phyloP scores from a whole-genome alignment of 768 basidiomycete genomes.

The Lactarius hatsudake region DNA sequence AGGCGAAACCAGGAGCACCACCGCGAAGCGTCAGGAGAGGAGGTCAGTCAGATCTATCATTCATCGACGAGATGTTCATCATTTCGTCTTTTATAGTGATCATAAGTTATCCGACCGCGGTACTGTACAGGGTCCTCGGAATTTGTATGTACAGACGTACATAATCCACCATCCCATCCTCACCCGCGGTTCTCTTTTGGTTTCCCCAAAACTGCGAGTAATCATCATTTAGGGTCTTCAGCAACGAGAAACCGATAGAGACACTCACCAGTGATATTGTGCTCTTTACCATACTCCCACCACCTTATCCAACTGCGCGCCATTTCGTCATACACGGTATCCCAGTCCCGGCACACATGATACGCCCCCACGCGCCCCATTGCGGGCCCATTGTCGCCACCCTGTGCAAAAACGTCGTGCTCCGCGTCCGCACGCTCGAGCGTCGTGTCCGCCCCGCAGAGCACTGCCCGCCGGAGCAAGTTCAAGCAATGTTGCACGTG shows the following conservation, averaged over 20 bases:
- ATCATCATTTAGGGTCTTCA: background rate
- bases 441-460: slow-evolving; percentile 40
- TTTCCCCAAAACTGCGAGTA: slow-evolving; percentile 1
- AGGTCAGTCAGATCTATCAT: background rate
- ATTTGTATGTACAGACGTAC: background rate
- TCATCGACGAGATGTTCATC: background rate
- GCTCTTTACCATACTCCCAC: slow-evolving; percentile 15
- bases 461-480: slow-evolving; percentile 38
- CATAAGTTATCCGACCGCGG: background rate
- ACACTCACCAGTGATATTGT: slow-evolving; percentile 3
- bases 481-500: slow-evolving; percentile 41
- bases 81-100: background rate
- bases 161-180: background rate
- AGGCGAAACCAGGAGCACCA: slow-evolving; percentile 1
- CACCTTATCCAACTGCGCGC: slow-evolving; percentile 14
- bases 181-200: background rate
- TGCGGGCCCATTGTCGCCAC: slow-evolving; percentile 12
- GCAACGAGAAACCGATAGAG: background rate
- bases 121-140: background rate
- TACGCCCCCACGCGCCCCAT: slow-evolving; percentile 34
- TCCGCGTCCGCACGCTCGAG: slow-evolving; percentile 32
- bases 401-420: slow-evolving; percentile 26
- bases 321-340: slow-evolving; percentile 27
- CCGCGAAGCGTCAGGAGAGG: background rate
- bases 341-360: slow-evolving; percentile 38